A percentile compares a stretch with the other conserved stretches of the same genome.
Evolutionary conservation across 192 early-diverging fungal genomes (phyloP).

Genomic region (Podila epigama): DNA sequence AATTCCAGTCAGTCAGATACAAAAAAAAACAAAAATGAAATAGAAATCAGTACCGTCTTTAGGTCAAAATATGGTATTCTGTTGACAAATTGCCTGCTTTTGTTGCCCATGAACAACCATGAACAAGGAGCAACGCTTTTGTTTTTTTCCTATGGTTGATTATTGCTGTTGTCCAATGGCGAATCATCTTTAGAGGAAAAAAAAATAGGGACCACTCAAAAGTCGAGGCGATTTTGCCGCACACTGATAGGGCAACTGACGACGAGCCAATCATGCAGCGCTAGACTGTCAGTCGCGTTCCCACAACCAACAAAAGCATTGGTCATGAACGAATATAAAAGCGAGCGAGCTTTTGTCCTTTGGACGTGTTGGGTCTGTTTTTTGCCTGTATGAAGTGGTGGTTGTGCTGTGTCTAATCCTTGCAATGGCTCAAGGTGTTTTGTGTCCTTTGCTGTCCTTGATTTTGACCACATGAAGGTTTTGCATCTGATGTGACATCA

Average conservation of each 20-base stretch:
- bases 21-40: not conserved
- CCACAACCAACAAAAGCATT: too few relatives aligned
- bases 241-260: conserved; percentile 38
- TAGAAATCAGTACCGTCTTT: not conserved
- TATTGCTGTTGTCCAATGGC: too few relatives aligned
- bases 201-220: too few relatives aligned
- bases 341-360: too few relatives aligned
- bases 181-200: not conserved
- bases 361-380: too few relatives aligned
- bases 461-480: too few relatives aligned
- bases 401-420: too few relatives aligned
- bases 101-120: not conserved
- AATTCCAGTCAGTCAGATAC: not conserved
- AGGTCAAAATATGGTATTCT: not conserved
- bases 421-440: too few relatives aligned
- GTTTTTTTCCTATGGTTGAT: not conserved
- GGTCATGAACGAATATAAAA: too few relatives aligned
- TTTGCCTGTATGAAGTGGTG: too few relatives aligned
- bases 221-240: conserved; percentile 1
- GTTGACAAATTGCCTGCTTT: not conserved
- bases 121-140: not conserved
- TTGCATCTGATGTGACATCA: not conserved
- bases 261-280: conserved; percentile 48
- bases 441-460: too few relatives aligned
- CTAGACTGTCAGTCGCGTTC: conserved; percentile 48